Evolutionary conservation across 345 rosid species (phyloP).

Genomic region (Anastatica hierochuntica): DNA sequence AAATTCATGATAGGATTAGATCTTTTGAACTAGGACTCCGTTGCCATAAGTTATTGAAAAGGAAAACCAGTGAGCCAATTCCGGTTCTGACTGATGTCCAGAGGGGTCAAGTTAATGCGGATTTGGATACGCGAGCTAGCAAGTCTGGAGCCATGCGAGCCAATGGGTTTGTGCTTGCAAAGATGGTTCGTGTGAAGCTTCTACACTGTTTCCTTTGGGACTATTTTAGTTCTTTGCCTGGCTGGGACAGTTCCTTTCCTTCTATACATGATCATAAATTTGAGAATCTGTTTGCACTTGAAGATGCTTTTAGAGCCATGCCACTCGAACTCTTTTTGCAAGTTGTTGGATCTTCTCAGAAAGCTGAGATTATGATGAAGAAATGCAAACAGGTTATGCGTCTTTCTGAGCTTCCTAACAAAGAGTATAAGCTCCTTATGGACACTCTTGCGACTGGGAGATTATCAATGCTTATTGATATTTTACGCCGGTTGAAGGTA

Average conservation of each 20-base stretch:
- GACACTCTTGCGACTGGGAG: slow-evolving; percentile 78
- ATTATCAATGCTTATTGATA: slow-evolving; percentile 64
- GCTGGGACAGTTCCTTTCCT: slow-evolving; percentile 40
- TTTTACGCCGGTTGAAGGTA: slow-evolving; percentile 85
- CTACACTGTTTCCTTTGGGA: slow-evolving; percentile 79
- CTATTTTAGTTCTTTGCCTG: slow-evolving; percentile 41
- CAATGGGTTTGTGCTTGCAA: slow-evolving; percentile 88
- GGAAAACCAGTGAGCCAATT: slow-evolving; percentile 42
- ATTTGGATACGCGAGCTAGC: slow-evolving; percentile 39
- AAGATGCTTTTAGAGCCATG: slow-evolving; percentile 66
- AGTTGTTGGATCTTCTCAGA: slow-evolving; percentile 68
- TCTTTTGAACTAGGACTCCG: slow-evolving; percentile 70
- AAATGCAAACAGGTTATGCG: slow-evolving; percentile 63
- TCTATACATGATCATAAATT: slow-evolving; percentile 32
- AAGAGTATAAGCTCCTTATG: slow-evolving; percentile 68
- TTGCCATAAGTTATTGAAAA: slow-evolving; percentile 44
- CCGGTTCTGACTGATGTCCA: slow-evolving; percentile 63
- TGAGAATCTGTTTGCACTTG: slow-evolving; percentile 54
- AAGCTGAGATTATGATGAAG: slow-evolving; percentile 58
- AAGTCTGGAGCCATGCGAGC: slow-evolving; percentile 76
- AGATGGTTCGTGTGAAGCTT: slow-evolving; percentile 87
- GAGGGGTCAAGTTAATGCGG: slow-evolving; percentile 42
- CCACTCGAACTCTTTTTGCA: slow-evolving; percentile 82
- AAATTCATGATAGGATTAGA: slow-evolving; percentile 68
- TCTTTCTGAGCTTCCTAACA: slow-evolving; percentile 61